Base-by-base conservation (phyloP, 2,329 filamentous ascomycete species). In the Penicillium sp. region DNA sequence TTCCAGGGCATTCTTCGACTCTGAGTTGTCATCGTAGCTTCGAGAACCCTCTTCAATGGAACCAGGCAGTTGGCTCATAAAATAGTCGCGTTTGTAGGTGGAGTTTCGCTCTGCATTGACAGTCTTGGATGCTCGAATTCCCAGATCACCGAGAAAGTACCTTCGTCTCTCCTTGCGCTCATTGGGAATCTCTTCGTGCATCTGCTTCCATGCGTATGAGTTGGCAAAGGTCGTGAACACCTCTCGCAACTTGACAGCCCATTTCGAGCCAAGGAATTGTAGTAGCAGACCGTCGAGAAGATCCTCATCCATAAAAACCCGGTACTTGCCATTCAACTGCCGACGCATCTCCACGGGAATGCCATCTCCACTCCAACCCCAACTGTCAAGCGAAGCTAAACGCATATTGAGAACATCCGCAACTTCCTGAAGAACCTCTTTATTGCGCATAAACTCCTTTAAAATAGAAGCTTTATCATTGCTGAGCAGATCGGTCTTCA, bases 251-350 rank as follows among this genome's bases (percentile, higher is more conserved):
- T 65, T 58, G 3, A 73, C 65, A 2, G 70, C 65, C 69, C 73
- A 77, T 33, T 66, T 67, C 3, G 72, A 57, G 4, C 74, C 75
- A 23, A 79, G 64, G 43, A 70, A 75, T 30, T 78, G 72, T 2
- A 77, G 55, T 15, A 79, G 64, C 6, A 79, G 66, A 1, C 72
- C 70, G 47, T 77, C 72, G 6, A 77, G 66, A 13, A 77, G 61
- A 43, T 80, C 77, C 47, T 76, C 73, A 33, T 79, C 73, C 65
- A 77, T 75, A 50, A 70, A 77, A 16, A 79, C 71, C 2, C 76
- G 66, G 51, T 80, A 80, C 42, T 75, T 73, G 2, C 74, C 73
- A 46, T 76, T 77, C 23, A 78, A 52, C 35, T 76, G 71, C 6
- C 72, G 68, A 23, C 74, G 67, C 64, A 72, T 70, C 30, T 73